Evolutionary conservation across 768 basidiomycete species (phyloP).

Genomic region (Mycena crocata): DNA sequence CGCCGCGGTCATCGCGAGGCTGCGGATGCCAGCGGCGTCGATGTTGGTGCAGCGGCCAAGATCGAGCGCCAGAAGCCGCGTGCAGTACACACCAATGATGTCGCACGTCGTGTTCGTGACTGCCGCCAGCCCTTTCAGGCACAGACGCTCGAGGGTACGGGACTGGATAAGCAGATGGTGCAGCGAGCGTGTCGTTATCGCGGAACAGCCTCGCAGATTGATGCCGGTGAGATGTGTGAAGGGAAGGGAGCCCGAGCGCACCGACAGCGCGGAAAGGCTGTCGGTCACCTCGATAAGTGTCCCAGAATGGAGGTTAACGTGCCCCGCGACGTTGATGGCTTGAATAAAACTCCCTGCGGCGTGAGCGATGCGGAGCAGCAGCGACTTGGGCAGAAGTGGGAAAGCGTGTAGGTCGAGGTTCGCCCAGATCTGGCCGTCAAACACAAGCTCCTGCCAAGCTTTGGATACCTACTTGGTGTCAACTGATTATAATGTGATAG

Average conservation of each 20-base stretch:
- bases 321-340: conserved; percentile 72
- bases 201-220: conserved; percentile 79
- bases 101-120: conserved; percentile 84
- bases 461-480: conserved; percentile 71
- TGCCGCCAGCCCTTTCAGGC: conserved; percentile 73
- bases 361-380: conserved; percentile 65
- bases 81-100: conserved; percentile 69
- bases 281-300: conserved; percentile 65
- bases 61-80: conserved; percentile 69
- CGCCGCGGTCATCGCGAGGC: conserved; percentile 57
- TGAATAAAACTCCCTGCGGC: conserved; percentile 74
- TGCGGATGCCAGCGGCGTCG: conserved; percentile 70
- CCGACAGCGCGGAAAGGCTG: conserved; percentile 60
- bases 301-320: conserved; percentile 60
- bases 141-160: conserved; percentile 66
- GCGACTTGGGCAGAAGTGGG: conserved; percentile 62
- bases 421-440: conserved; percentile 91
- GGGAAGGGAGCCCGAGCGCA: conserved; percentile 47
- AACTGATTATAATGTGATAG: not conserved
- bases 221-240: conserved; percentile 78
- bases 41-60: conserved; percentile 78
- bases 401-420: conserved; percentile 72
- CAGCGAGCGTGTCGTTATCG: conserved; percentile 73
- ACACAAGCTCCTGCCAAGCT: conserved; percentile 77
- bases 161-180: conserved; percentile 77